Conservation (phyloP, 2,329 filamentous ascomycete genomes). For the Calycina marina region DNA sequence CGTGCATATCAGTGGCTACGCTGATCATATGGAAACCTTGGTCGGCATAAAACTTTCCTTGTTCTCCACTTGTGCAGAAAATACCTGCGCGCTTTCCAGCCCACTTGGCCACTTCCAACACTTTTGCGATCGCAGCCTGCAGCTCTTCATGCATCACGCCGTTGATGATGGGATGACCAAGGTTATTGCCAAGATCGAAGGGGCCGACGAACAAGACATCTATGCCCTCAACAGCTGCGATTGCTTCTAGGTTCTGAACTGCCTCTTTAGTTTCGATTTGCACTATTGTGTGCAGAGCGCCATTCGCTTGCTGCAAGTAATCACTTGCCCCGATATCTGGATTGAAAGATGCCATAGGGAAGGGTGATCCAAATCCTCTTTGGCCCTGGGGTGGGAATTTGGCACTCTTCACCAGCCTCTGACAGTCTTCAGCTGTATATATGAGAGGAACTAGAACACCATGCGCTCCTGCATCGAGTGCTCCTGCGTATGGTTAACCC, state of each 20-base stretch:
- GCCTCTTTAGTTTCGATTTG: conserved; percentile 31
- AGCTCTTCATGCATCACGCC: conserved; percentile 44
- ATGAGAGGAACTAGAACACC: conserved; percentile 34
- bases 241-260: conserved; percentile 31
- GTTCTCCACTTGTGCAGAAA: conserved; percentile 39
- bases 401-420: conserved; percentile 30
- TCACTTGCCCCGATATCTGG: conserved; percentile 31
- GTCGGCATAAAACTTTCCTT: conserved; percentile 38
- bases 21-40: conserved; percentile 49
- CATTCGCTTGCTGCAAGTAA: conserved; percentile 35
- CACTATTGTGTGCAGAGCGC: conserved; percentile 29
- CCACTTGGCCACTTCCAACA: conserved; percentile 40
- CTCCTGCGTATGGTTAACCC: no score
- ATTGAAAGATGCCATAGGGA: conserved; percentile 31
- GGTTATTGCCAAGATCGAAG: conserved; percentile 37
- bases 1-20: conserved; percentile 39
- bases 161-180: conserved; percentile 45
- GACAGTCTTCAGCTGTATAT: conserved; percentile 31
- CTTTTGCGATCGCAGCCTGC: conserved; percentile 40
- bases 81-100: conserved; percentile 54
- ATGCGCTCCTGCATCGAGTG: conserved; percentile 35
- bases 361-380: conserved; percentile 35
- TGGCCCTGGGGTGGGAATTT: conserved; percentile 36
- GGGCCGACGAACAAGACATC: conserved; percentile 32
- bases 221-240: conserved; percentile 27